Conservation (phyloP, 1,284 basidiomycete species). For the Psilocybe mexicana region DNA sequence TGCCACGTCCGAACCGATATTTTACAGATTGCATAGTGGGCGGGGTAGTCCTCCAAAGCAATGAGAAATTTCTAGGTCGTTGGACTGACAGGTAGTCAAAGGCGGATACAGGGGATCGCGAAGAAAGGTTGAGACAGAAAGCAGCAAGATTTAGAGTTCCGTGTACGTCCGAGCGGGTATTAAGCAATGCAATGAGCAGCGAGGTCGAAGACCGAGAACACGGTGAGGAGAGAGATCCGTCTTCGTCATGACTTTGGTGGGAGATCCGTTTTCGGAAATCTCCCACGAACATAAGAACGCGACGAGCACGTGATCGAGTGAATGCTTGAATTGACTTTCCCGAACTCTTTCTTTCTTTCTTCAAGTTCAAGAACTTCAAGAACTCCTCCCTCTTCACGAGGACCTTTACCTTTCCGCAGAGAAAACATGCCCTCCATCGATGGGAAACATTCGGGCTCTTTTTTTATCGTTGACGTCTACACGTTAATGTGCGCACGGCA, state of each 20-base stretch:
- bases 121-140: not conserved
- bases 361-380: too few species aligned
- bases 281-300: too few species aligned
- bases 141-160: not conserved
- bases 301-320: too few species aligned
- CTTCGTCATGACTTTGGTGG: not conserved
- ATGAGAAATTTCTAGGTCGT: not conserved
- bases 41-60: not conserved
- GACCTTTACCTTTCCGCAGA: too few species aligned
- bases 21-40: constrained; percentile 19
- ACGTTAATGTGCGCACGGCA: too few species aligned
- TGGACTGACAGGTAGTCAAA: not conserved
- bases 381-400: too few species aligned
- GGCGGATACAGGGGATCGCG: not conserved
- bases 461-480: too few species aligned
- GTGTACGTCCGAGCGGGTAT: not conserved
- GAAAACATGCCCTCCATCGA: too few species aligned
- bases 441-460: too few species aligned
- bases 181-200: not conserved
- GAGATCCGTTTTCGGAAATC: too few species aligned
- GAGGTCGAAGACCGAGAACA: not conserved
- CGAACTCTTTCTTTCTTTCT: too few species aligned
- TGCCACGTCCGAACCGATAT: constrained; percentile 21
- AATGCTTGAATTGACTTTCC: too few species aligned
- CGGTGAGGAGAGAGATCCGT: not conserved